phyloP scores from a whole-genome alignment of 2,329 filamentous ascomycete genomes.

The Arthrobotrys entomopaga region DNA sequence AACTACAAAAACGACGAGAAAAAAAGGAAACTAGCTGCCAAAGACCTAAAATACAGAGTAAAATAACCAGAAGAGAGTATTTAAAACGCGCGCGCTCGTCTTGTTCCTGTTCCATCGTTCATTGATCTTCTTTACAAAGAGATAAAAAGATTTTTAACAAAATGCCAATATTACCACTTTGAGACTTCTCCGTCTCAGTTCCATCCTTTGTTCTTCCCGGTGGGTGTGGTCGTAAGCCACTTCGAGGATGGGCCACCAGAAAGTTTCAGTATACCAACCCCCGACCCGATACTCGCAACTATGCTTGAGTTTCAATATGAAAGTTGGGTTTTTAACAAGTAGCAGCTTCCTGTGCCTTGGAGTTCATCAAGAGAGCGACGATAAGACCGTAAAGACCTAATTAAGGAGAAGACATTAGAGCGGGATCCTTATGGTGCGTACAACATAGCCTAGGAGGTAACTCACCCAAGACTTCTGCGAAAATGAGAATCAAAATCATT shows the following conservation, averaged over 20 bases:
- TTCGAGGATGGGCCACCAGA: not conserved
- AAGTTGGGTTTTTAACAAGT: constrained; percentile 17
- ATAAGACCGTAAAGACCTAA: constrained; percentile 98
- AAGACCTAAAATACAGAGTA: constrained; percentile 53
- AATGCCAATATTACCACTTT: constrained; percentile 53
- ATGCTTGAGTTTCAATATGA: not conserved
- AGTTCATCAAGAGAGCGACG: constrained; percentile 99
- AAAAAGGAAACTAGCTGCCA: constrained; percentile 3
- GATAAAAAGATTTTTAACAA: constrained; percentile 6
- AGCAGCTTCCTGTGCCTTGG: constrained; percentile 70
- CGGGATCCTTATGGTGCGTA: not conserved
- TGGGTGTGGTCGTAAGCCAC: constrained; percentile 9
- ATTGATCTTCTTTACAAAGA: constrained; percentile 48
- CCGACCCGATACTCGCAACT: not conserved
- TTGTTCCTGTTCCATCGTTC: constrained; percentile 34
- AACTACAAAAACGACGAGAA: constrained; percentile 13
- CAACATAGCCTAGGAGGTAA: constrained; percentile 56
- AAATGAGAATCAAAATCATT: constrained; percentile 99
- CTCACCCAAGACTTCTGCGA: constrained; percentile 96
- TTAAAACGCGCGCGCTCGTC: constrained; percentile 36
- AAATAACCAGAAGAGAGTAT: constrained; percentile 9
- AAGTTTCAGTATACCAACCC: not conserved
- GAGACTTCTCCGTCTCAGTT: constrained; percentile 16
- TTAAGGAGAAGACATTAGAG: not conserved
- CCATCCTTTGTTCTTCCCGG: constrained; percentile 1